Evolutionary conservation across 345 rosid species (phyloP), one percentile per base, ranked within the genome.

Genomic region (Citrus mangshanensis): DNA sequence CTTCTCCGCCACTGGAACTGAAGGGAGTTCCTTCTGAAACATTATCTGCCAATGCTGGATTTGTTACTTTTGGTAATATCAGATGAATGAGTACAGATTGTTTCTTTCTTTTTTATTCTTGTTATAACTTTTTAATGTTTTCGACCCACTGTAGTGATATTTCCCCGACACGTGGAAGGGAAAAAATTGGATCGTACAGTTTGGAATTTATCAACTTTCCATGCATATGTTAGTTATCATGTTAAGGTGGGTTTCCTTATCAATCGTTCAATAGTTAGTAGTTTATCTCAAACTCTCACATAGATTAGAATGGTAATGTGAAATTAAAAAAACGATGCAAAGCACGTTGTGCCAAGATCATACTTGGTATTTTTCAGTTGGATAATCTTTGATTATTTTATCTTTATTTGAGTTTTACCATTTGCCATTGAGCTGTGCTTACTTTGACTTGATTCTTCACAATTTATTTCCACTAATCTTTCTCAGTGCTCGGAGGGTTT

Each of bases 181-280:
- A 88, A 85, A 80, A 94, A 92, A 82, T 86, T 97, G 75, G 99
- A 92, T 77, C 92, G 87, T 27, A 92, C 98, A 6, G 98, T 97
- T 38, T 94, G 97, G 98, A 91, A 89, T 81, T 87, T 93, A 78
- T 93, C 95, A 2, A 93, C 98, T 55, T 94, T 97, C 83, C 95
- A 92, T 86, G 97, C 99, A 64, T 94, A 94, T 82, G 99, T 94
- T 80, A 94, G 93, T 79, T 97, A 97, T 86, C 98, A 97, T 70
- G 95, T 94, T 73, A 94, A 97, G 95, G 98, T 97, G 68, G 68
- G 81, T 78, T 82, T 79, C 51, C 37, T 65, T 54, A 73, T 46
- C 42, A 42, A 40, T 80, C 46, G 66, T 38, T 73, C 22, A 34
- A 14, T 25, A 7, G 32, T 3, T 79, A 5, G 68, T 77, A 18